Conservation (phyloP, 495 filamentous ascomycete genomes). For the Geoglossum glabrum region DNA sequence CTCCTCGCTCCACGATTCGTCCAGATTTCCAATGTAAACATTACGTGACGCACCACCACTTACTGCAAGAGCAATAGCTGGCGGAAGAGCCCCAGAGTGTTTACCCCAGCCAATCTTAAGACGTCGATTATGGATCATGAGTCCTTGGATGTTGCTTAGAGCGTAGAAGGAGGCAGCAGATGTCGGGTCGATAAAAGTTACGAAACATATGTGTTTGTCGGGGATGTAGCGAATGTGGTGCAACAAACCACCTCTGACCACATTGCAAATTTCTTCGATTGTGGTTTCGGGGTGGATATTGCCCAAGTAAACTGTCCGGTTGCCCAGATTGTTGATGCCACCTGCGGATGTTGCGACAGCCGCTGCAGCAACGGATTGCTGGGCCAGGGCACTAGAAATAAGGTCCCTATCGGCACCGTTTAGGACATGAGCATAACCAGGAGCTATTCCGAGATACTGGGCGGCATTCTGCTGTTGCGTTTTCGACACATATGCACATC, state of each 20-base stretch:
- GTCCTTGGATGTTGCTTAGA: conserved; percentile 82
- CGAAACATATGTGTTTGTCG: conserved; percentile 99
- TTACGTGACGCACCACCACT: conserved; percentile 91
- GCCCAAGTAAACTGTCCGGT: conserved; percentile 91
- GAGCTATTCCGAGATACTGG: conserved; percentile 92
- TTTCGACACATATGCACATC: conserved; percentile 97
- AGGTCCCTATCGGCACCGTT: conserved; percentile 90
- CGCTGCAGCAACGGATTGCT: conserved; percentile 91
- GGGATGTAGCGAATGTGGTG: conserved; percentile 98
- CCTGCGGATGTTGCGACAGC: conserved; percentile 92
- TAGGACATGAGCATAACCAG: conserved; percentile 90
- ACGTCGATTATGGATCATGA: conserved; percentile 98
- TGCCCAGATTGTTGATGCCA: conserved; percentile 90
- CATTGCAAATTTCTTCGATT: conserved; percentile 96
- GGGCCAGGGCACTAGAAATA: conserved; percentile 85
- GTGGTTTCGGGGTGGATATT: conserved; percentile 99
- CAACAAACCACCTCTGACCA: conserved; percentile 77
- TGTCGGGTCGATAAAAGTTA: conserved; percentile 97
- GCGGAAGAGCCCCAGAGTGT: conserved; percentile 90
- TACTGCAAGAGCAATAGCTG: conserved; percentile 88
- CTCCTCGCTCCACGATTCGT: conserved; percentile 93
- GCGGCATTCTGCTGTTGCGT: conserved; percentile 98
- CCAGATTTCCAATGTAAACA: conserved; percentile 93
- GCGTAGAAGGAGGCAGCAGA: conserved; percentile 96
- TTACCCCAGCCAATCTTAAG: conserved; percentile 99